Evolutionary conservation across 1,284 basidiomycete genomes (phyloP).

Genomic region (Leccinum insigne): DNA sequence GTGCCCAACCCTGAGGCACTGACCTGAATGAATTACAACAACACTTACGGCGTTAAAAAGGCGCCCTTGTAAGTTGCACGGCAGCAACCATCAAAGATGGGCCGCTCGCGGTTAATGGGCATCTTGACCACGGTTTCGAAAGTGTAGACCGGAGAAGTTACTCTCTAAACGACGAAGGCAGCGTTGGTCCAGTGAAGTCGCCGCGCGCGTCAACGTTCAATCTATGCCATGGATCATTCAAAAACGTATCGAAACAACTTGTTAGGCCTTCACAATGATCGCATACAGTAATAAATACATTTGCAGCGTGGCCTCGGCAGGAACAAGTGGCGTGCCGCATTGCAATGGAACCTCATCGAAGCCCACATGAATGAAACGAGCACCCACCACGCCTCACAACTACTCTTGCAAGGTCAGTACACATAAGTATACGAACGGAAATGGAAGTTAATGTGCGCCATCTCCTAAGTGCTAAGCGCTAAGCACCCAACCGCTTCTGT

Average conservation of each 20-base stretch:
- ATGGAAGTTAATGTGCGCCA: not conserved
- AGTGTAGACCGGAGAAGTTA: not conserved
- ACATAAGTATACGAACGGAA: not conserved
- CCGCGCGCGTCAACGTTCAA: not conserved
- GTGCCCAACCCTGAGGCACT: not conserved
- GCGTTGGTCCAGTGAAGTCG: not conserved
- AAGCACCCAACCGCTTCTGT: constrained; percentile 19
- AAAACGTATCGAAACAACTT: not conserved
- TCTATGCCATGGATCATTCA: not conserved
- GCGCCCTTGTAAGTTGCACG: not conserved
- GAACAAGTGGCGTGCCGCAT: not conserved
- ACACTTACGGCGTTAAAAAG: constrained; percentile 3
- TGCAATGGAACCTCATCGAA: not conserved
- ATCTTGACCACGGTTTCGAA: not conserved
- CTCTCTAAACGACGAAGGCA: not conserved
- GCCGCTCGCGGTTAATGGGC: not conserved
- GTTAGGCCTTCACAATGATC: not conserved
- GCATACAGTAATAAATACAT: not conserved
- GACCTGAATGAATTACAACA: not conserved
- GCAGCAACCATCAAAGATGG: not conserved
- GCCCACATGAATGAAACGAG: not conserved
- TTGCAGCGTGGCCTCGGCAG: not conserved
- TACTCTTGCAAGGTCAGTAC: not conserved
- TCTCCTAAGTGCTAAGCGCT: not conserved
- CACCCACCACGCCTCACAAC: not conserved